Conservation (phyloP, 768 basidiomycete species). For the Mycena indigotica region DNA sequence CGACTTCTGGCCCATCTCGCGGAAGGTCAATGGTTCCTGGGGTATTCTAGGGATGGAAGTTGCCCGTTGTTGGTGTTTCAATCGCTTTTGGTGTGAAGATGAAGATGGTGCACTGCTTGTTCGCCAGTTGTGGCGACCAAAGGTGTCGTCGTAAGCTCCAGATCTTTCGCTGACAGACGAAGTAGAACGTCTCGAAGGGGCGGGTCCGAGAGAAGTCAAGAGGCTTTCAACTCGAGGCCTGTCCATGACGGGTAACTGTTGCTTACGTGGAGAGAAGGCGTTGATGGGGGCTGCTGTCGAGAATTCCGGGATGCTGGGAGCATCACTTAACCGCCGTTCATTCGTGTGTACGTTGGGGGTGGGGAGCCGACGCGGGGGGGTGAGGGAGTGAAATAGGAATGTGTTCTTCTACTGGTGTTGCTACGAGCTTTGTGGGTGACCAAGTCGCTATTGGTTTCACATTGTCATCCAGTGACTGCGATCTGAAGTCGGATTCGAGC, state of each 20-base stretch:
- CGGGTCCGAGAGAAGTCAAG: slow-evolving; percentile 22
- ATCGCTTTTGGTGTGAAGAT: slow-evolving; percentile 16
- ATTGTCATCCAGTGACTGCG: slow-evolving; percentile 15
- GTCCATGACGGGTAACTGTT: slow-evolving; percentile 11
- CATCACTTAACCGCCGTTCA: slow-evolving; percentile 22
- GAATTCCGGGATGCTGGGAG: slow-evolving; percentile 55
- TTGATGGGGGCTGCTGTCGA: slow-evolving; percentile 50
- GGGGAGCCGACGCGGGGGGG: slow-evolving; percentile 37
- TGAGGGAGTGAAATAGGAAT: slow-evolving; percentile 38
- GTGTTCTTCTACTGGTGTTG: slow-evolving; percentile 36
- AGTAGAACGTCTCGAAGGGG: slow-evolving; percentile 34
- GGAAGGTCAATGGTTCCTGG: slow-evolving; percentile 46
- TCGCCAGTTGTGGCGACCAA: slow-evolving; percentile 1
- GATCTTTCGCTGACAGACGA: not conserved
- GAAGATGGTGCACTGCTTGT: not conserved
- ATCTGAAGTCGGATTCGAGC: slow-evolving; percentile 28
- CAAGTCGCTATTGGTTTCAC: slow-evolving; percentile 26
- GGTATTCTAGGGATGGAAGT: slow-evolving; percentile 21
- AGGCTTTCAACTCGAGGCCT: slow-evolving; percentile 7
- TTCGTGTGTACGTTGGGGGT: slow-evolving; percentile 6
- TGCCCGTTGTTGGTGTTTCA: slow-evolving; percentile 14
- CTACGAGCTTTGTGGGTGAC: slow-evolving; percentile 34
- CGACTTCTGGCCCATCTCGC: slow-evolving; percentile 43
- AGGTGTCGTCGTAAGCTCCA: slow-evolving; percentile 1
- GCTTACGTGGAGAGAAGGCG: slow-evolving; percentile 36